Evolutionary conservation across 371 early-diverging fungal species (phyloP), one percentile per base, ranked within the genome.

Genomic region (Capillidium heterosporum): DNA sequence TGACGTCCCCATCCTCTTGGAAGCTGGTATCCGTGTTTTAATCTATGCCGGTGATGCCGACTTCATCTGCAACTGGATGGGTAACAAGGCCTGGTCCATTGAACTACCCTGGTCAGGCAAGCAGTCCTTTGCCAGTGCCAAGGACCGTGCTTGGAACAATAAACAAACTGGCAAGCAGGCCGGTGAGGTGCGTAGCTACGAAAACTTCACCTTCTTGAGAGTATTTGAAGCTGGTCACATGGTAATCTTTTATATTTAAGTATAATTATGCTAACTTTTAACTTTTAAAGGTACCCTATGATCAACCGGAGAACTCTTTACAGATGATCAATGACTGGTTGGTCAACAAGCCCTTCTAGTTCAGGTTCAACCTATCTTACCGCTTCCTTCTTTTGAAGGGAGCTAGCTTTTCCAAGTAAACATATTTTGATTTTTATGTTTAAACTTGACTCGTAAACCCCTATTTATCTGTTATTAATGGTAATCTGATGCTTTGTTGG

Each of bases 31-130:
- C 63, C 71, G 76, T 17, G 75, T 93, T 11, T 68, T 95, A 57
- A 66, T 95, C 51, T 95, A 92, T 68, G 87, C 90, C 59, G 95
- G 95, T 53, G 85, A 85, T 61, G 83, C 84, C 2, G 87, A 86
- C 63, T 85, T 74, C 60, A 84, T 85, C 51, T 87, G 89, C 74
- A 88, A 88, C 67, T 91, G 91, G 90, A 80, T 85, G 63, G 93
- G 93, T 52, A 93, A 90, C 78, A 87, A 87, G 73, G 91, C 89
- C 1, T 93, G 91, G 91, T 70, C 85, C 7, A 57, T 78, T 39
- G 77, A 70, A 23, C 69, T 95, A 48, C 77, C 78, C 39, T 95
- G 96, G 96, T 62, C 68, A 32, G 90, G 89, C 39, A 67, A 77
- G 58, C 59, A 67, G 3, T 81, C 74, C 28, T 88, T 85, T 67